Conservation (phyloP, 768 basidiomycete species). For the Cubamyces sp. region DNA sequence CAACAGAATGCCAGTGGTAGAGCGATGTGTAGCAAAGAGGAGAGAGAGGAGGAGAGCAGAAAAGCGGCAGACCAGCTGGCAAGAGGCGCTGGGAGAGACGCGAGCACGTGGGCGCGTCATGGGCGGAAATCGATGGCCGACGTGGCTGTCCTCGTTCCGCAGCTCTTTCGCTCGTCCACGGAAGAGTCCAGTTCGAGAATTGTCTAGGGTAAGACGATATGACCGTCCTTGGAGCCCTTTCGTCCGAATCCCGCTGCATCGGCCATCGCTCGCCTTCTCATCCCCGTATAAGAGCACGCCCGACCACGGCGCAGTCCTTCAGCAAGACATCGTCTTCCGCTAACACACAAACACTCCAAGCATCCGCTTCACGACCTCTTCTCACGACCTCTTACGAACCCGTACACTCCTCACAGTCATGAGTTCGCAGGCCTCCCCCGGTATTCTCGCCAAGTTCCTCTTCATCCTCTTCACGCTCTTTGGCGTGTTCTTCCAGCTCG, state of each 20-base stretch:
- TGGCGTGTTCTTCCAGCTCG: constrained; percentile 19
- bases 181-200: neutral
- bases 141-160: neutral
- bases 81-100: neutral
- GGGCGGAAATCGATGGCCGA: neutral
- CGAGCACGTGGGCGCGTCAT: constrained; percentile 7
- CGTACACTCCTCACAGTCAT: constrained; percentile 2
- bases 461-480: constrained; percentile 16
- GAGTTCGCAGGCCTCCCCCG: constrained; percentile 14
- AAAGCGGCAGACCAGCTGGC: neutral
- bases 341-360: neutral
- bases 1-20: no score
- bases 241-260: no score
- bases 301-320: neutral
- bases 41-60: neutral
- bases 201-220: neutral
- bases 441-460: constrained; percentile 1
- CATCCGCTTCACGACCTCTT: neutral
- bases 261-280: no score
- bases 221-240: neutral
- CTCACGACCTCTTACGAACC: constrained; percentile 10
- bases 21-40: no score
- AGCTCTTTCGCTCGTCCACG: neutral
- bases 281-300: neutral
- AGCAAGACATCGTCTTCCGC: constrained; percentile 1